Evolutionary conservation across 805 yeast species (phyloP).

Genomic region (Candida tammaniensis): DNA sequence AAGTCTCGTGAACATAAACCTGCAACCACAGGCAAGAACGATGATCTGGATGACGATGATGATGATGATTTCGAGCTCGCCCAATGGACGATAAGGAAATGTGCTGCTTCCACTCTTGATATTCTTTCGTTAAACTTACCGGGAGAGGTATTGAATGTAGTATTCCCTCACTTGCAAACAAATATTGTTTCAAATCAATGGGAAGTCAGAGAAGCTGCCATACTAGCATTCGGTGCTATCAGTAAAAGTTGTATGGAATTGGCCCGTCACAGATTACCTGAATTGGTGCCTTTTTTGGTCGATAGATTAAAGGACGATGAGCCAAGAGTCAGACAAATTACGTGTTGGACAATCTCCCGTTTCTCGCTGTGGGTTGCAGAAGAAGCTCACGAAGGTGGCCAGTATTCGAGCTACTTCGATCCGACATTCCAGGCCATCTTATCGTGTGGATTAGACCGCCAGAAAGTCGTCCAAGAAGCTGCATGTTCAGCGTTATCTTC

Average conservation of each 20-base stretch:
- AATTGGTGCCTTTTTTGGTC: constrained; percentile 79
- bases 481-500: constrained; percentile 86
- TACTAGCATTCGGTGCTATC: constrained; percentile 92
- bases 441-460: constrained; percentile 71
- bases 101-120: constrained; percentile 92
- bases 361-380: constrained; percentile 78
- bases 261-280: constrained; percentile 70
- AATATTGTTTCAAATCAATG: constrained; percentile 70
- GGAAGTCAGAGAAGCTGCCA: constrained; percentile 91
- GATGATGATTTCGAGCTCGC: constrained; percentile 73
- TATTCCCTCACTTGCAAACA: constrained; percentile 74
- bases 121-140: constrained; percentile 70
- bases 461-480: constrained; percentile 93
- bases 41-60: constrained; percentile 25
- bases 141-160: constrained; percentile 57
- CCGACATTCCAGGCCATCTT: constrained; percentile 80
- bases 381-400: constrained; percentile 61
- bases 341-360: constrained; percentile 94
- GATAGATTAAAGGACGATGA: constrained; percentile 72
- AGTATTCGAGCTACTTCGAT: constrained; percentile 62
- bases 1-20: constrained; percentile 50
- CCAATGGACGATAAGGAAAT: constrained; percentile 90
- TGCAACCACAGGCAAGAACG: constrained; percentile 17
- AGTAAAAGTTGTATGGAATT: constrained; percentile 82
- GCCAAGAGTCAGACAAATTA: constrained; percentile 85